Conservation (phyloP, 495 filamentous ascomycete species). For the Cudoniella acicularis region DNA sequence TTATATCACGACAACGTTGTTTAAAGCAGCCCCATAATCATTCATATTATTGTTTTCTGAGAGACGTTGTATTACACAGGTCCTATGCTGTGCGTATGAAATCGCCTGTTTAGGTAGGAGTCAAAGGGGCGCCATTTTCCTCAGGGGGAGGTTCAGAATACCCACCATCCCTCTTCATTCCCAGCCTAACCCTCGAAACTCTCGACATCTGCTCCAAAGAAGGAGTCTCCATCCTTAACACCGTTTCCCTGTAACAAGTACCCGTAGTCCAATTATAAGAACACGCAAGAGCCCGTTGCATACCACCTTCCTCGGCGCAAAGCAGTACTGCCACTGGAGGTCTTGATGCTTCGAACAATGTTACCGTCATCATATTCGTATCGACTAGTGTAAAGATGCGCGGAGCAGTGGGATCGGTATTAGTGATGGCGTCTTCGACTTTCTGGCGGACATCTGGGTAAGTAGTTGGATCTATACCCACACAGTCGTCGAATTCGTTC, state of each 20-base stretch:
- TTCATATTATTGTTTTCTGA: too few species aligned
- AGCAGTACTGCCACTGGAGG: constrained; percentile 34
- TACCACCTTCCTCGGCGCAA: constrained; percentile 35
- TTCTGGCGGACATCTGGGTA: neutral
- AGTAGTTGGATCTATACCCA: neutral
- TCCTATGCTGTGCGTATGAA: too few species aligned
- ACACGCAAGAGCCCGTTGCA: constrained; percentile 34
- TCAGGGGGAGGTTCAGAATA: too few species aligned
- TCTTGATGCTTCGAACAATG: constrained; percentile 28
- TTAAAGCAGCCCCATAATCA: too few species aligned
- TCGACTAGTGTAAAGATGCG: neutral
- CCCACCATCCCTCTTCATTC: too few species aligned
- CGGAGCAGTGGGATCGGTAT: neutral
- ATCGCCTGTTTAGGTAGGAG: too few species aligned
- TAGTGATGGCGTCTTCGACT: neutral
- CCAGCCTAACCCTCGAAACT: too few species aligned
- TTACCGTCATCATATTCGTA: neutral
- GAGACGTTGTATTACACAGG: too few species aligned
- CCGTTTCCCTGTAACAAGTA: neutral
- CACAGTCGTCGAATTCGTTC: neutral
- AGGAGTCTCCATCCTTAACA: neutral
- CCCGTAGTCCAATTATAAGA: neutral
- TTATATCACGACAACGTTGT: too few species aligned
- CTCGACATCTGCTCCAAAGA: neutral
- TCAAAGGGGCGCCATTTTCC: too few species aligned